phyloP scores from a whole-genome alignment of 2,329 filamentous ascomycete species.

The Claviceps fusiformis region DNA sequence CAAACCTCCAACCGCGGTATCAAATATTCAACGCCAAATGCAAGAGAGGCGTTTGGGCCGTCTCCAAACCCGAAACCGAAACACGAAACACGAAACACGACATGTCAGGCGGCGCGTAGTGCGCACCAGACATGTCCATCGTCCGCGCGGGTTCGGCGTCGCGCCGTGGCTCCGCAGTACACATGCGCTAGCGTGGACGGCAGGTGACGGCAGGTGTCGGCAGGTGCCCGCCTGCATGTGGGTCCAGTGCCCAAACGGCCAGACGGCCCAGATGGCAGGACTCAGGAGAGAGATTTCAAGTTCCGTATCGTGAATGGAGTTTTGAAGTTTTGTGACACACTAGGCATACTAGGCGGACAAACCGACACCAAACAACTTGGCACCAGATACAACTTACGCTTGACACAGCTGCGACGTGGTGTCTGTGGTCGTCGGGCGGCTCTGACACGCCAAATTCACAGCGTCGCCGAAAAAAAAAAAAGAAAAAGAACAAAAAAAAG shows the following conservation, averaged over 20 bases:
- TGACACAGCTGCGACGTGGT: background rate
- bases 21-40: no score
- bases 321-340: background rate
- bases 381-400: background rate
- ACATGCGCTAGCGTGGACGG: no score
- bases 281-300: no score
- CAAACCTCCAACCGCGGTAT: no score
- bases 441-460: background rate
- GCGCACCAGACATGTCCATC: background rate
- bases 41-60: no score
- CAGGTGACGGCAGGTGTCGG: background rate
- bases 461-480: background rate
- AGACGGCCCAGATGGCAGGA: background rate
- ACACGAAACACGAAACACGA: no score
- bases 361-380: no score
- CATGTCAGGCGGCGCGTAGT: no score
- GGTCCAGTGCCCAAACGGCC: background rate
- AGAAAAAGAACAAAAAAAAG: no score
- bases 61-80: no score
- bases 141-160: background rate
- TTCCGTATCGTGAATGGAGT: no score
- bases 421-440: background rate
- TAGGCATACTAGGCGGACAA: background rate
- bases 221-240: background rate
- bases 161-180: no score